Evolutionary conservation across 1,284 basidiomycete species (phyloP), one percentile per base, ranked within the genome.

Genomic region (Moniliophthora roreri): DNA sequence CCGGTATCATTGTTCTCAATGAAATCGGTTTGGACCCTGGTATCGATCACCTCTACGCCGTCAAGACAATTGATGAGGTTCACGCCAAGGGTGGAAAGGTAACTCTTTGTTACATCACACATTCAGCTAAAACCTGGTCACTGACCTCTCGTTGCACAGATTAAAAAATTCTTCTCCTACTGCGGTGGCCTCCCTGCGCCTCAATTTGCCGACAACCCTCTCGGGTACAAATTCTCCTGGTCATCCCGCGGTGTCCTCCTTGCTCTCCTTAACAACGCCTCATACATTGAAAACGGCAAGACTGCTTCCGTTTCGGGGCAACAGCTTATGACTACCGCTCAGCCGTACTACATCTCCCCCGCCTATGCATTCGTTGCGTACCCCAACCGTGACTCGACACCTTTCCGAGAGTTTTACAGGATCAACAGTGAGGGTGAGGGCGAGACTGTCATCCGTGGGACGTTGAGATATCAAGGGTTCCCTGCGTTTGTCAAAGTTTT

Each of bases 191-290:
- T 98, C 38, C 94, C 95, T 52, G 92, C 95, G 2, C 94, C 95
- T 15, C 85, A 93, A 64, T 86, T 89, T 62, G 86, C 93, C 13
- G 86, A 88, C 67, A 99, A 98, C 78, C 95, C 97, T 7, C 88
- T 99, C 56, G 96, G 97, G 26, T 99, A 98, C 87, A 98, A 98
- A 74, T 98, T 99, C 80, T 97, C 94, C 35, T 99, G 97, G 97
- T 97, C 95, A 2, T 93, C 95, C 26, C 90, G 94, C 45, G 97
- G 96, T 55, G 95, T 97, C 45, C 86, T 99, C 50, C 88, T 98
- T 62, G 96, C 96, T 5, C 83, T 98, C 54, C 85, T 96, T 63
- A 99, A 98, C 80, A 81, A 84, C 45, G 97, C 94, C 42, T 87
- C 90, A n/a, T 94, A 87, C 73, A 77, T 90, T 66, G 77, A 83